A percentile compares a stretch with the other conserved stretches of the same genome.
These are phyloP conservation scores for Sonneratia caseolaris DNA, from an alignment of 345 rosid species.

Conservation along the genomic window DNA sequence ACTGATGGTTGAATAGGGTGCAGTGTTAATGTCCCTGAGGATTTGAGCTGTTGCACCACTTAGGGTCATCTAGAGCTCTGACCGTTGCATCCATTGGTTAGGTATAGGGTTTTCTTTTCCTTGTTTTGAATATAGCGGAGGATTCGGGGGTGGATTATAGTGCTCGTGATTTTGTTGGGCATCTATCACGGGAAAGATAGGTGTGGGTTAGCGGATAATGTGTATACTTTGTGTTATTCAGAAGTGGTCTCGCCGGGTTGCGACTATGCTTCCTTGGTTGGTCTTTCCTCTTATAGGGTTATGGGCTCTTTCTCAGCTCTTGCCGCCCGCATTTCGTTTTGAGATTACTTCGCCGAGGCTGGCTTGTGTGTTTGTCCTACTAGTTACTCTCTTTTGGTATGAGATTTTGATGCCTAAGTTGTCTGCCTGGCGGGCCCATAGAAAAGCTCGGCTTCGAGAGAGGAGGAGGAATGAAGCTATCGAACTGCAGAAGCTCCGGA, in stretches of 20 bases:
- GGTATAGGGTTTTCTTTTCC: constrained; percentile 3
- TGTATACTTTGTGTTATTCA: constrained; percentile 98
- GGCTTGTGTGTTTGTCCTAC: constrained; percentile 84
- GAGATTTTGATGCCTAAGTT: constrained; percentile 96
- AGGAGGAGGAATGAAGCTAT: constrained; percentile 83
- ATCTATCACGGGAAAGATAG: constrained; percentile 34
- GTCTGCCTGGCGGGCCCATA: constrained; percentile 75
- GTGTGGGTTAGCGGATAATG: constrained; percentile 74
- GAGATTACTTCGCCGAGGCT: constrained; percentile 91
- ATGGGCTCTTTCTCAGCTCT: constrained; percentile 94
- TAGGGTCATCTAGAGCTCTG: background rate
- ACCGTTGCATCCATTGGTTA: constrained; percentile 1
- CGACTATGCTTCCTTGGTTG: constrained; percentile 98
- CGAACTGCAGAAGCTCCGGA: constrained; percentile 79
- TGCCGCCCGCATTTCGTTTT: constrained; percentile 93
- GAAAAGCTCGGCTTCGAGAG: constrained; percentile 83
- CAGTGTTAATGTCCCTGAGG: background rate
- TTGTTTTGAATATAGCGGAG: constrained; percentile 3
- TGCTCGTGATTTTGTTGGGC: constrained; percentile 14
- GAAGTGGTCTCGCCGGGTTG: constrained; percentile 99
- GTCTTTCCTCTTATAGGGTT: constrained; percentile 93
- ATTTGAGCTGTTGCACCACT: background rate
- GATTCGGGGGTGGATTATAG: constrained; percentile 14
- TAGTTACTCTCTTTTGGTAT: constrained; percentile 92
- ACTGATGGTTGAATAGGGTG: background rate